Conservation (phyloP, 2,329 filamentous ascomycete species). For the Paecilomyces sp. region DNA sequence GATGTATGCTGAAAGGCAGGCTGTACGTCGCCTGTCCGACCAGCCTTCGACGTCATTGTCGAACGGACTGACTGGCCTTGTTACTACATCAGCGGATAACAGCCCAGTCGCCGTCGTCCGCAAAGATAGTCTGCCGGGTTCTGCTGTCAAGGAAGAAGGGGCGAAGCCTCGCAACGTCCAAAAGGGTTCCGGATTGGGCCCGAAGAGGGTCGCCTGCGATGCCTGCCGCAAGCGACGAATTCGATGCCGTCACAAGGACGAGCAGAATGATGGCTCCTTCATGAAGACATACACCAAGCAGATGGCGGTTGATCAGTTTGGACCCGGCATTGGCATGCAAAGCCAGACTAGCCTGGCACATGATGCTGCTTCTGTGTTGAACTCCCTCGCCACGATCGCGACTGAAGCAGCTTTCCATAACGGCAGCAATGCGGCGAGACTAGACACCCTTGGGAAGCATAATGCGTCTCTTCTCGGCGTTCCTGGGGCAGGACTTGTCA, state of each 20-base stretch:
- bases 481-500: conserved; percentile 17
- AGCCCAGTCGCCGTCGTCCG: conserved; percentile 14
- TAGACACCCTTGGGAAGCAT: conserved; percentile 19
- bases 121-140: conserved; percentile 10
- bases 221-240: conserved; percentile 56
- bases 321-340: conserved; percentile 17
- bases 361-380: conserved; percentile 32
- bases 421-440: conserved; percentile 12
- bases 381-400: conserved; percentile 31
- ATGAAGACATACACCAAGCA: conserved; percentile 16
- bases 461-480: conserved; percentile 17
- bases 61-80: conserved; percentile 8
- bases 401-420: conserved; percentile 27
- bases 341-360: conserved; percentile 26
- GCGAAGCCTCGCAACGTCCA: conserved; percentile 39
- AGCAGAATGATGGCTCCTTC: conserved; percentile 24
- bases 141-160: conserved; percentile 19
- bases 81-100: conserved; percentile 17
- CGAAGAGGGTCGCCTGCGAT: conserved; percentile 55
- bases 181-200: conserved; percentile 53
- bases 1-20: conserved; percentile 32
- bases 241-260: conserved; percentile 57
- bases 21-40: conserved; percentile 27
- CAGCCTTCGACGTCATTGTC: conserved; percentile 11
- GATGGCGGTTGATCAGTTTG: conserved; percentile 22